Evolutionary conservation across 345 rosid genomes (phyloP).

Genomic region (Kandelia obovata): DNA sequence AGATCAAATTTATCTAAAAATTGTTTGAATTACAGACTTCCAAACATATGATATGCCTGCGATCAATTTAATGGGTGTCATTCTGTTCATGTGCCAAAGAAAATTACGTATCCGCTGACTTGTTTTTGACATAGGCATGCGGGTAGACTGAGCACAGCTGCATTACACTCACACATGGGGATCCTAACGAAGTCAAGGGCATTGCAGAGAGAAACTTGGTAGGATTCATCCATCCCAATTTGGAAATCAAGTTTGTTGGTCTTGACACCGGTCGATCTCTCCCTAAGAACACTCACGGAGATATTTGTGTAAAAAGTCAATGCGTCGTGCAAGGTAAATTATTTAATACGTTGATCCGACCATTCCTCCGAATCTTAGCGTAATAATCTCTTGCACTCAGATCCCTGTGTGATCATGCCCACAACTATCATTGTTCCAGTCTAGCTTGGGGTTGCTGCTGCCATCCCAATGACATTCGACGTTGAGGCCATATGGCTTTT

Average conservation of each 20-base stretch:
- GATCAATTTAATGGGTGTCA: too few relatives aligned
- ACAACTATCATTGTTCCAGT: too few relatives aligned
- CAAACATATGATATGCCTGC: too few relatives aligned
- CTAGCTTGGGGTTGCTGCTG: too few relatives aligned
- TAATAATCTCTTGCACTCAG: too few relatives aligned
- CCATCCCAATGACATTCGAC: too few relatives aligned
- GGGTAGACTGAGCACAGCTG: constrained; percentile 96
- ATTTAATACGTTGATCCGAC: too few relatives aligned
- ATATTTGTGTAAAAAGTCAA: constrained; percentile 80
- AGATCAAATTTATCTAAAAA: constrained; percentile 16
- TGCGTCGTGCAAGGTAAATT: constrained; percentile 78
- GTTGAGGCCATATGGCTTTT: neutral
- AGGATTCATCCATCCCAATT: constrained; percentile 75
- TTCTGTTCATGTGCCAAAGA: too few relatives aligned
- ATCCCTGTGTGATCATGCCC: too few relatives aligned
- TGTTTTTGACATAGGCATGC: constrained; percentile 50
- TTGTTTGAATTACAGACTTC: too few relatives aligned
- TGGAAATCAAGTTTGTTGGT: constrained; percentile 78
- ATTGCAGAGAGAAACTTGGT: constrained; percentile 75
- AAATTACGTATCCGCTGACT: too few relatives aligned
- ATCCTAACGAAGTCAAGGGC: constrained; percentile 44
- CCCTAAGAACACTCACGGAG: constrained; percentile 65
- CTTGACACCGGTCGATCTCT: constrained; percentile 64
- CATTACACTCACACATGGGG: constrained; percentile 77
- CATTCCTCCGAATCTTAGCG: too few relatives aligned